A percentile compares a stretch with the other conserved stretches of the same genome.
phyloP scores from a whole-genome alignment of 192 early-diverging fungal genomes.

The Coemansia sp. region DNA sequence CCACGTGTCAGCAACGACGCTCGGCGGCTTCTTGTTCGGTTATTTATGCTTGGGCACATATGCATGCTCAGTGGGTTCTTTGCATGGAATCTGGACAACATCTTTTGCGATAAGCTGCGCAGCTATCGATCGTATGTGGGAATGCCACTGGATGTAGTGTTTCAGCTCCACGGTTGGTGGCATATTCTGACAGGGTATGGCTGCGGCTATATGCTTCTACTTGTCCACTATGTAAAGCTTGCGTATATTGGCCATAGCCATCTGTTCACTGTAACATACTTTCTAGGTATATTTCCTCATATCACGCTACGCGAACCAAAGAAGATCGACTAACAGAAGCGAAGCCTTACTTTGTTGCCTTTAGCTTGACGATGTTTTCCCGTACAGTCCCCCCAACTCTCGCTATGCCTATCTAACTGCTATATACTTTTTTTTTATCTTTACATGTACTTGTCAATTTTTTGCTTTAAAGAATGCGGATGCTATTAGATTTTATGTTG shows the following conservation, averaged over 20 bases:
- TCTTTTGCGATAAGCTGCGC: slow-evolving; percentile 63
- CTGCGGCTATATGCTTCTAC: slow-evolving; percentile 45
- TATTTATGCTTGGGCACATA: slow-evolving; percentile 53
- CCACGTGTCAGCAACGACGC: slow-evolving; percentile 32
- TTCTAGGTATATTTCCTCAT: slow-evolving; percentile 33
- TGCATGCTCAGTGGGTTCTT: slow-evolving; percentile 58
- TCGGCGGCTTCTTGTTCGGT: slow-evolving; percentile 33
- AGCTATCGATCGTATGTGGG: slow-evolving; percentile 50
- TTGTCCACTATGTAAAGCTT: slow-evolving; percentile 44
- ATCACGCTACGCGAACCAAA: slow-evolving; percentile 29
- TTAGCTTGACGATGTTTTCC: not conserved
- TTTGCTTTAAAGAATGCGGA: not conserved
- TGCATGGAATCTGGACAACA: slow-evolving; percentile 81
- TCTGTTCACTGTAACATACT: slow-evolving; percentile 33
- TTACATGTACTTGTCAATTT: slow-evolving; percentile 6
- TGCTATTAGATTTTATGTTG: not conserved
- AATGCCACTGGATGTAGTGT: slow-evolving; percentile 53
- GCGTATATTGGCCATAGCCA: slow-evolving; percentile 41
- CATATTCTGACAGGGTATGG: slow-evolving; percentile 64
- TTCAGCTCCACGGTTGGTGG: slow-evolving; percentile 69
- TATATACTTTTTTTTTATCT: not conserved
- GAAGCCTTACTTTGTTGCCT: not conserved
- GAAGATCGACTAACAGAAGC: slow-evolving; percentile 28
- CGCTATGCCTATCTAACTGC: not conserved
- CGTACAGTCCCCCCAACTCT: not conserved